Evolutionary conservation across 1,284 basidiomycete species (phyloP), one percentile per base, ranked within the genome.

Genomic region (Irpex sp.): DNA sequence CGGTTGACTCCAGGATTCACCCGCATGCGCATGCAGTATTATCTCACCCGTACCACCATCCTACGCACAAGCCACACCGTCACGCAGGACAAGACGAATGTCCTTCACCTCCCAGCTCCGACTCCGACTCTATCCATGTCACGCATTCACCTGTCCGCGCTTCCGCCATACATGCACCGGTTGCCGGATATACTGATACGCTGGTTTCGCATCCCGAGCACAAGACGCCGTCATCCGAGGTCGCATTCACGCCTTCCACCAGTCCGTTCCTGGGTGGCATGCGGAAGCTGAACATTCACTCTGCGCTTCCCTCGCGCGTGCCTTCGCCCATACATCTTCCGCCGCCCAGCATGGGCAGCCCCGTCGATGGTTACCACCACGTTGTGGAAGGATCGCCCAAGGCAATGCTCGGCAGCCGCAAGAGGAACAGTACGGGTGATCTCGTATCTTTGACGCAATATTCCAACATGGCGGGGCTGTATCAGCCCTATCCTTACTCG

Each of bases 191-290:
- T 0, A 57, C 62, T 21, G 64, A 65, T 37, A 68, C 68, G 59
- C 62, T 65, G 59, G 58, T 31, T 19, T 31, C 57, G 36, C 58
- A 62, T 26, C 44, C 47, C 31, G 60, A 34, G n/a, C 36, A 26
- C 60, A 44, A 58, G 48, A 37, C 57, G 17, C 57, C 61, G 8
- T 62, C 63, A 34, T 65, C 68, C 21, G 77, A 78, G 59, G 77
- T 77, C 67, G 65, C 76, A 4, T 80, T 75, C 66, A 88, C 86
- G 7, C 87, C 87, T 1, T 86, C 84, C 21, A 91, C 91, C 0
- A 91, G 87, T 66, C 94, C 94, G 0, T 94, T 95, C 76, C 82
- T 96, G 17, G 92, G 90, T 0, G 90, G 93, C 3, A 80, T 97
- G 73, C 85, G 89, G 62, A 88, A 85, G 21, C 81, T 92, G 63